Conservation (phyloP, 495 filamentous ascomycete species). For the Aspergillus ellipticus region DNA sequence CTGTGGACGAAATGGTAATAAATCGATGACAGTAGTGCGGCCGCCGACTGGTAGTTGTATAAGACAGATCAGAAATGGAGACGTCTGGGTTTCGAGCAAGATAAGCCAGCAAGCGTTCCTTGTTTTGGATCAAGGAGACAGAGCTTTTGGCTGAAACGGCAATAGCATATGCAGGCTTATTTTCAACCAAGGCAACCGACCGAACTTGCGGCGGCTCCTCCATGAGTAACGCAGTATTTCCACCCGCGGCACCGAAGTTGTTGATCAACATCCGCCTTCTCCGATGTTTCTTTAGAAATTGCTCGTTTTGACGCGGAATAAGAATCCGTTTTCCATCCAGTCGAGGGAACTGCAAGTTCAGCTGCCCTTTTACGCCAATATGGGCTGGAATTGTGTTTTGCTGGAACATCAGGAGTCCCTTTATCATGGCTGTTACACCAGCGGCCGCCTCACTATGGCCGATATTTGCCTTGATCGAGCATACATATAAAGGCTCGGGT, state of each 20-base stretch:
- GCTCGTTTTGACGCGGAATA: conserved; percentile 18
- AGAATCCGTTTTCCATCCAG: conserved; percentile 25
- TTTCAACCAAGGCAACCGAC: no score
- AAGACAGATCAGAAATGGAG: conserved; percentile 19
- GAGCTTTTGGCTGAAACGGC: background rate
- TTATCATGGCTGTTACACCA: conserved; percentile 29
- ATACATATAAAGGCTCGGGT: conserved; percentile 17
- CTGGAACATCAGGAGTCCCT: conserved; percentile 29
- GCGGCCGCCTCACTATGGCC: conserved; percentile 37
- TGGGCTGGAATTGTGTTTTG: conserved; percentile 30
- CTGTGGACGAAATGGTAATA: background rate
- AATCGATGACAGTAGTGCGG: conserved; percentile 11
- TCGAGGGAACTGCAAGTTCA: conserved; percentile 33
- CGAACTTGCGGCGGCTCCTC: conserved; percentile 43
- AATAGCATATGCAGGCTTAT: background rate
- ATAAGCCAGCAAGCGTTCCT: background rate
- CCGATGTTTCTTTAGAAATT: background rate
- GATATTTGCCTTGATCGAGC: conserved; percentile 36
- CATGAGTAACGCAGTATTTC: conserved; percentile 33
- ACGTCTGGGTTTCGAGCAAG: background rate
- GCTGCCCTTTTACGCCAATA: conserved; percentile 39
- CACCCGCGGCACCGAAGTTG: conserved; percentile 45
- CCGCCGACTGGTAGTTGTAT: conserved; percentile 22
- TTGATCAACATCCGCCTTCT: conserved; percentile 29
- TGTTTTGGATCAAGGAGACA: background rate